These are phyloP conservation scores for Elaeis oleifera DNA, from an alignment of 202 grass and related monocot genomes.

Conservation along the genomic window DNA sequence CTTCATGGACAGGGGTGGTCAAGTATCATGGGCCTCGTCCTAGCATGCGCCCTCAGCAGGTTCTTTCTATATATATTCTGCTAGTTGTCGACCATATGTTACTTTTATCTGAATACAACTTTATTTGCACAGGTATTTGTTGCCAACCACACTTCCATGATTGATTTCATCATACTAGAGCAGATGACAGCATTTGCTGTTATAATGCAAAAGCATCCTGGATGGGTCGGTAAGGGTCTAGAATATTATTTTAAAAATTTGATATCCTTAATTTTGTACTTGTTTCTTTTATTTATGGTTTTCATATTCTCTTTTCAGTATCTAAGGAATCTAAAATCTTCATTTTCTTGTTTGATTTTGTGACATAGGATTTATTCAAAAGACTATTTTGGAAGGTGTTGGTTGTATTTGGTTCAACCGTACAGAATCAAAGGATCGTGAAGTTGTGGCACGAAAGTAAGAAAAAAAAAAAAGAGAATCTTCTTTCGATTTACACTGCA, in stretches of 20 bases:
- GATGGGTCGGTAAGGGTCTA: conserved; percentile 84
- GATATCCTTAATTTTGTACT: conserved; percentile 5
- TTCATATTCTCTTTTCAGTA: conserved; percentile 5
- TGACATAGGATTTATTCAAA: conserved; percentile 87
- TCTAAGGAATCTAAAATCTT: conserved; percentile 7
- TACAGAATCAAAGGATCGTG: conserved; percentile 88
- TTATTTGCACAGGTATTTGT: conserved; percentile 61
- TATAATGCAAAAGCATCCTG: conserved; percentile 99
- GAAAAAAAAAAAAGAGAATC: conserved; percentile 38
- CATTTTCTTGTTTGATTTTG: conserved; percentile 11
- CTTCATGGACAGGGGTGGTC: conserved; percentile 96
- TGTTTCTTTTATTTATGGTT: conserved; percentile 5
- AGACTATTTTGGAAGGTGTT: conserved; percentile 86
- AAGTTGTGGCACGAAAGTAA: conserved; percentile 78
- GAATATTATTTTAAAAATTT: conserved; percentile 13
- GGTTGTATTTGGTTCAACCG: conserved; percentile 99
- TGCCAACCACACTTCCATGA: conserved; percentile 99
- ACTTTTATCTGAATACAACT: too few species aligned
- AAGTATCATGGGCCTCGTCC: conserved; percentile 95
- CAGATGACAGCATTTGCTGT: conserved; percentile 99
- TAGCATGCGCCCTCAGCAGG: conserved; percentile 90
- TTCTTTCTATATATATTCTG: conserved; percentile 7
- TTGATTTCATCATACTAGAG: conserved; percentile 98
- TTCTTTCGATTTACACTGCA: background rate
- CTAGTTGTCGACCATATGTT: too few species aligned